These are phyloP conservation scores for Lachancea waltii DNA, from an alignment of 805 yeast genomes.

Conservation along the genomic window DNA sequence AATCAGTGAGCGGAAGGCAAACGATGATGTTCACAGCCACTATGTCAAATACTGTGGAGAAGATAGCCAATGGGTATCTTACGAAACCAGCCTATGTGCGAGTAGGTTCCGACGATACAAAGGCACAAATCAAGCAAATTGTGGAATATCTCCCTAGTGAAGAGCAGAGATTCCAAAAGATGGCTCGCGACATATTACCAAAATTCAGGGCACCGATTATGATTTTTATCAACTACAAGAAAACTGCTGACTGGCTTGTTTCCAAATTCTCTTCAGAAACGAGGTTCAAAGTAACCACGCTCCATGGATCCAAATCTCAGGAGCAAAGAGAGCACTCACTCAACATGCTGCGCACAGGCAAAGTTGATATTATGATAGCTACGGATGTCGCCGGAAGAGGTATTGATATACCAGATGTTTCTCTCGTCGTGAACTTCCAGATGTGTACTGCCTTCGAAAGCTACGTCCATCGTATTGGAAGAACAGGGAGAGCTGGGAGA, in stretches of 20 bases:
- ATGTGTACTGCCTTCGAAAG: conserved; percentile 74
- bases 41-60: conserved; percentile 68
- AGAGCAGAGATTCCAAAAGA: conserved; percentile 40
- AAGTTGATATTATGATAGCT: conserved; percentile 65
- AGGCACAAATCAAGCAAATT: conserved; percentile 51
- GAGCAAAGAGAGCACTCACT: conserved; percentile 79
- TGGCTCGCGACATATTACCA: conserved; percentile 13
- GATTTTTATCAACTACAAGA: conserved; percentile 73
- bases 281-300: conserved; percentile 47
- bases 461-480: conserved; percentile 87
- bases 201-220: conserved; percentile 54
- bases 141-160: conserved; percentile 46
- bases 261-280: conserved; percentile 39
- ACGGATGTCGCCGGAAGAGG: conserved; percentile 97
- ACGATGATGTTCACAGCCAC: conserved; percentile 96
- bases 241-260: conserved; percentile 61
- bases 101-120: conserved; percentile 65
- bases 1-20: conserved; percentile 36
- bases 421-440: conserved; percentile 80
- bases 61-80: conserved; percentile 57
- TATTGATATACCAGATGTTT: conserved; percentile 81
- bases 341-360: conserved; percentile 47
- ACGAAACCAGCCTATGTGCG: conserved; percentile 54
- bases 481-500: conserved; percentile 94
- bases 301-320: conserved; percentile 87